A percentile compares a stretch with the other conserved stretches of the same genome.
Evolutionary conservation across 1,284 basidiomycete species (phyloP).

Genomic region (Ustilago crameri): DNA sequence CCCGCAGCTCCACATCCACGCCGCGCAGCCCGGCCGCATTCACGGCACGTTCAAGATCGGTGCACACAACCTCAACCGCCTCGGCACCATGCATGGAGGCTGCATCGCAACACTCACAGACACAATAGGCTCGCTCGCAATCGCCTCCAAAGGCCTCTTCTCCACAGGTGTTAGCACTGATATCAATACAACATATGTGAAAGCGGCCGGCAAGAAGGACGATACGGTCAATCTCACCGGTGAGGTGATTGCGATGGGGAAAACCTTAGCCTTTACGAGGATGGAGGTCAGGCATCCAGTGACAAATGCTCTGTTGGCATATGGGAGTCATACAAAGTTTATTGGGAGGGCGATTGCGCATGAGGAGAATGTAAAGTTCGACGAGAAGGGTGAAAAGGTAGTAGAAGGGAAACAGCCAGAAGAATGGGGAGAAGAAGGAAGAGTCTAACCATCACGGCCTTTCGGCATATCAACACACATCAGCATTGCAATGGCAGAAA

Average conservation of each 20-base stretch:
- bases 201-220: constrained; percentile 73
- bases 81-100: constrained; percentile 79
- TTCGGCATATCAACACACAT: too few relatives aligned
- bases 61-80: constrained; percentile 60
- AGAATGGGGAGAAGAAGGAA: constrained; percentile 35
- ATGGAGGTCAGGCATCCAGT: constrained; percentile 60
- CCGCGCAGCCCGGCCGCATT: constrained; percentile 55
- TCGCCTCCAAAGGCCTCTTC: constrained; percentile 82
- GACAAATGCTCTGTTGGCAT: constrained; percentile 51
- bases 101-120: constrained; percentile 85
- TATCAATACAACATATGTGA: constrained; percentile 83
- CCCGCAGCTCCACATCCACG: constrained; percentile 40
- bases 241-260: constrained; percentile 56
- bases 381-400: constrained; percentile 79
- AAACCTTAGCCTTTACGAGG: constrained; percentile 62
- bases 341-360: constrained; percentile 79
- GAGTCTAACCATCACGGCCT: not conserved
- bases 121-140: constrained; percentile 83
- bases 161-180: constrained; percentile 89
- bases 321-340: constrained; percentile 80
- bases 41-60: constrained; percentile 45
- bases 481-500: constrained; percentile 1
- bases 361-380: constrained; percentile 82
- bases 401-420: constrained; percentile 73
- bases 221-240: constrained; percentile 47